These are phyloP conservation scores for Apophysomyces ossiformis DNA, from an alignment of 371 early-diverging fungal species.

Conservation along the genomic window DNA sequence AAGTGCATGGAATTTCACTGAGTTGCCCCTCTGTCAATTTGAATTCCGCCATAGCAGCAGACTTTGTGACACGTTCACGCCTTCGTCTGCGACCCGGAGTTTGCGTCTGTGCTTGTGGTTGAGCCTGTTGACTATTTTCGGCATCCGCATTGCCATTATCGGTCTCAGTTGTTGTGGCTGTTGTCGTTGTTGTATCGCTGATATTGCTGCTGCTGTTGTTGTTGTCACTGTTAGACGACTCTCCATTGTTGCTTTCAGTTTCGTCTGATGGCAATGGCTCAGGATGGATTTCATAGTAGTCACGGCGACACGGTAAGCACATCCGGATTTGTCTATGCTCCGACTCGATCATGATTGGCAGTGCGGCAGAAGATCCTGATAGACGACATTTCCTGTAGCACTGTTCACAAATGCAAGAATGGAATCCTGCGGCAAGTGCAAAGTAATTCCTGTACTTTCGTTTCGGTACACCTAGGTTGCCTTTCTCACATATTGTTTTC, in stretches of 20 bases:
- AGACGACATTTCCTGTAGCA: not conserved
- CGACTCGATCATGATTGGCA: not conserved
- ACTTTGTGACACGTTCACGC: slow-evolving; percentile 14
- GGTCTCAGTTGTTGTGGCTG: not conserved
- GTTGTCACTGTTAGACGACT: too few relatives aligned
- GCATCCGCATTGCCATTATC: not conserved
- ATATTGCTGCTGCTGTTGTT: too few relatives aligned
- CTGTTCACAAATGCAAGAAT: not conserved
- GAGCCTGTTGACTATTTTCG: not conserved
- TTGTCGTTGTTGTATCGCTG: too few relatives aligned
- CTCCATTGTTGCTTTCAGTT: not conserved
- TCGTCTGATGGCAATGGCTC: not conserved
- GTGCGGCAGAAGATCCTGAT: not conserved
- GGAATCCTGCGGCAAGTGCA: not conserved
- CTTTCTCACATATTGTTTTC: not conserved
- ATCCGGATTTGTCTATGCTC: not conserved
- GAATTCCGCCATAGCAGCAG: not conserved
- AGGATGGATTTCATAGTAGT: not conserved
- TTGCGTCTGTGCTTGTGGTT: not conserved
- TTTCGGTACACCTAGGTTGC: not conserved
- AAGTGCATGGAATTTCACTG: not conserved
- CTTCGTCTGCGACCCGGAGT: too few relatives aligned
- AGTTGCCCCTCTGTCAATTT: not conserved
- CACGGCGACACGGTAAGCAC: not conserved
- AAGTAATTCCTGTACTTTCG: not conserved